Evolutionary conservation across 176 grass and related monocot species (phyloP), one percentile per base, ranked within the genome.

Genomic region (Paspalum notatum): DNA sequence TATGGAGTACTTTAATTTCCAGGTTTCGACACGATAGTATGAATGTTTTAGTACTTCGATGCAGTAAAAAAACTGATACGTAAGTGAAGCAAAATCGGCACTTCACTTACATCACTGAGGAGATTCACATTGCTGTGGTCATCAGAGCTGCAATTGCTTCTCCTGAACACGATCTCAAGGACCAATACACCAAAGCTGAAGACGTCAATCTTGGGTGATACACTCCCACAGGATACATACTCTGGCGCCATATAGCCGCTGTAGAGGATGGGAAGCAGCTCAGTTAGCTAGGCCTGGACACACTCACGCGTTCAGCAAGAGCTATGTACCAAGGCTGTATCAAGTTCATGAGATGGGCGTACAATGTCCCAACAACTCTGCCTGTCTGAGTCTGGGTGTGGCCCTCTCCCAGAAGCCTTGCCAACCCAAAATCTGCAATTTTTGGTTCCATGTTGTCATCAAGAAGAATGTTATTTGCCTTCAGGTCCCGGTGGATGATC

Each of bases 151-250:
- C 48, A 49, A 26, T 91, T 91, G 25, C 53, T 91, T 66, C 68
- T 81, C 75, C 82, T 56, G 0, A 27, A 85, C 12, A 91, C 44
- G 20, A 91, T 89, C 72, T 91, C 90, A 9, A 91, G 82, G 48
- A 85, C 42, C 17, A 91, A 48, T 5, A 91, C 85, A 0, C 82
- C 86, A 12, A 91, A 89, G 62, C 90, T 91, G 17, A 88, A 91
- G 43, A 82, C 57, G 45, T 91, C 86, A 0, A 87, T 78, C 66
- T 91, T 91, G 51, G 71, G 64, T 4, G 90, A 91, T 25, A 91
- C 80, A 5, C 16, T 11, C 3, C 86, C 73, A 0, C 68, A 4
- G 7, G 12, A 0, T 6, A 4, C 66, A 25, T 85, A 91, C 58
- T 91, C 85, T 0, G 85, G 77, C 3, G 85, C 40, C 89, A 88